phyloP scores from a whole-genome alignment of 768 basidiomycete genomes.

The Holtermanniella nyarrowii region DNA sequence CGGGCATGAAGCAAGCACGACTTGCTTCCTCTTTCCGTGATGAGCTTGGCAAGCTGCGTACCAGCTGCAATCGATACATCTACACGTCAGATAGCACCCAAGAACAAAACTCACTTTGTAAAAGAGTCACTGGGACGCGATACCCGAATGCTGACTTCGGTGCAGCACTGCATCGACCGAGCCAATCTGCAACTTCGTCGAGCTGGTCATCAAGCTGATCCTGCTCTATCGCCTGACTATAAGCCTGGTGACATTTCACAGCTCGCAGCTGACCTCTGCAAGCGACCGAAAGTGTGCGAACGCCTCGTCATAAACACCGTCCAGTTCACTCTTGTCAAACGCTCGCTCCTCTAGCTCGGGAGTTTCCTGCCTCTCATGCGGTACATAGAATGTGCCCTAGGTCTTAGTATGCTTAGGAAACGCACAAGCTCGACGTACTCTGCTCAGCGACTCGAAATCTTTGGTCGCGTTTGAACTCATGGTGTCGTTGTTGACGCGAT shows the following conservation, averaged over 20 bases:
- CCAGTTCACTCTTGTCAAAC: neutral
- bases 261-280: neutral
- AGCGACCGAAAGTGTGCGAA: neutral
- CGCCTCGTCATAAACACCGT: neutral
- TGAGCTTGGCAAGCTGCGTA: constrained; percentile 8
- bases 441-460: neutral
- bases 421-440: neutral
- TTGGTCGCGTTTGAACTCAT: neutral
- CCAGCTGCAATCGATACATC: neutral
- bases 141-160: neutral
- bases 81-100: neutral
- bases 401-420: neutral
- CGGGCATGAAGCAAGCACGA: constrained; percentile 6
- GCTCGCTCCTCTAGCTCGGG: neutral
- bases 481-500: neutral
- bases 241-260: neutral
- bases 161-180: neutral
- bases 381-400: neutral
- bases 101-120: constrained; percentile 26
- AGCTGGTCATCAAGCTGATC: neutral
- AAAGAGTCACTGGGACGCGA: constrained; percentile 18
- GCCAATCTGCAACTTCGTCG: neutral
- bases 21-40: constrained; percentile 17
- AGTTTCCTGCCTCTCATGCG: neutral
- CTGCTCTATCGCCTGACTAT: neutral